phyloP scores from a whole-genome alignment of 257 asterid genomes.

The Jacaranda mimosifolia region DNA sequence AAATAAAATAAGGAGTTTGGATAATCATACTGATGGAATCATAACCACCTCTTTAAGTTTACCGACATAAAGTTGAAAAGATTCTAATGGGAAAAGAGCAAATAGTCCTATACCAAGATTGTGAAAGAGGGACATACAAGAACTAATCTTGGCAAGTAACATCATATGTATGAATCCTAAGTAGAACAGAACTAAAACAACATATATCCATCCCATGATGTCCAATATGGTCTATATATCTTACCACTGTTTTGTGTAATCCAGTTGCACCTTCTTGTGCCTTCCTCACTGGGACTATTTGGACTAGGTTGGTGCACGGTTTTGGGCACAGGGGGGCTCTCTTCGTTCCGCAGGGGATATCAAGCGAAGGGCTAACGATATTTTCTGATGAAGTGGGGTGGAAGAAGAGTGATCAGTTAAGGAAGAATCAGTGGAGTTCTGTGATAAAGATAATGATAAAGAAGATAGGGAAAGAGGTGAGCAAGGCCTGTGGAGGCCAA shows the following conservation, averaged over 20 bases:
- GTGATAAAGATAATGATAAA: constrained; percentile 69
- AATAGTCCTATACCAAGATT: too few relatives aligned
- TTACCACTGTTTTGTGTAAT: constrained; percentile 83
- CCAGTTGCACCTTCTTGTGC: constrained; percentile 84
- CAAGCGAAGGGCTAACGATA: constrained; percentile 62
- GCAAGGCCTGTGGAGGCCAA: constrained; percentile 64
- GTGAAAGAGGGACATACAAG: too few relatives aligned
- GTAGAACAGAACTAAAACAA: too few relatives aligned
- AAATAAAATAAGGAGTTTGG: constrained; percentile 29
- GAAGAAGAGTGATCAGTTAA: constrained; percentile 55
- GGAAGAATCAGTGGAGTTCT: constrained; percentile 77
- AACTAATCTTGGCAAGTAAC: too few relatives aligned
- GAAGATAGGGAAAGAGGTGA: constrained; percentile 82
- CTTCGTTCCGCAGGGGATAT: constrained; percentile 48
- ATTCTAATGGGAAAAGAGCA: constrained; percentile 13
- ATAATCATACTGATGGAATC: constrained; percentile 39
- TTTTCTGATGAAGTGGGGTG: constrained; percentile 62
- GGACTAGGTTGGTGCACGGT: constrained; percentile 41
- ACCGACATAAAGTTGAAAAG: constrained; percentile 29
- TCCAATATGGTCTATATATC: background rate
- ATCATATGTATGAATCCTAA: too few relatives aligned
- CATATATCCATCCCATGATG: too few relatives aligned
- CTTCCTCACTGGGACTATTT: constrained; percentile 45
- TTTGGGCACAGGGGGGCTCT: constrained; percentile 40
- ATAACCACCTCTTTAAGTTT: constrained; percentile 27